Percentiles rank a stretch among this genome's conserved stretches.
These are phyloP conservation scores for Alternaria tenuissima DNA, from an alignment of 2,329 filamentous ascomycete species.

Conservation along the genomic window DNA sequence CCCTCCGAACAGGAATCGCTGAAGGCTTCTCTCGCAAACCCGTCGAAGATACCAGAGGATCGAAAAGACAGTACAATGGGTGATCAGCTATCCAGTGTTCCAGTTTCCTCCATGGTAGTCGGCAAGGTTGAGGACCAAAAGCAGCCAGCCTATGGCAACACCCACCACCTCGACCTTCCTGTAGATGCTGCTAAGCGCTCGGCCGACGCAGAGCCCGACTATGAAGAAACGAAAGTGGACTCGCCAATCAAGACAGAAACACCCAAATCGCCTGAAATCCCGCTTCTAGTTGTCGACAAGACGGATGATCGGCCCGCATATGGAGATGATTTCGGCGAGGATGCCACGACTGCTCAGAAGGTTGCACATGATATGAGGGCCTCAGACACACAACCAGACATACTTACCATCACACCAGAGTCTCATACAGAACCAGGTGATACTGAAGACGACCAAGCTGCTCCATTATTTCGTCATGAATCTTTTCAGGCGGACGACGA, in stretches of 20 bases:
- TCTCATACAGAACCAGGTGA: slow-evolving; percentile 6
- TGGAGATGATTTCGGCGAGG: slow-evolving; percentile 49
- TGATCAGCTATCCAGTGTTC: neutral
- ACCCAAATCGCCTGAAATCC: slow-evolving; percentile 23
- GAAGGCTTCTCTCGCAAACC: neutral
- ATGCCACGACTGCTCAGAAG: slow-evolving; percentile 46
- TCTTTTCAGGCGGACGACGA: slow-evolving; percentile 21
- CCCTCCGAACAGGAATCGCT: neutral
- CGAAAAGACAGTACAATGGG: slow-evolving; percentile 29
- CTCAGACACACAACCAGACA: slow-evolving; percentile 48
- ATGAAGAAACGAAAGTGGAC: slow-evolving; percentile 25
- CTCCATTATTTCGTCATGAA: slow-evolving; percentile 48
- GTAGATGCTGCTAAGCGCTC: slow-evolving; percentile 27
- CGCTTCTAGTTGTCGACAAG: slow-evolving; percentile 48
- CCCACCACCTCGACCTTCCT: slow-evolving; percentile 19
- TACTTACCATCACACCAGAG: slow-evolving; percentile 37
- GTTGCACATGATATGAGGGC: slow-evolving; percentile 43
- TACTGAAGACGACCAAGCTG: slow-evolving; percentile 29
- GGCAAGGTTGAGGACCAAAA: slow-evolving; percentile 11
- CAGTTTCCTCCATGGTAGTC: neutral
- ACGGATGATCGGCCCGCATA: slow-evolving; percentile 43
- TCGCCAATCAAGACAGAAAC: slow-evolving; percentile 19
- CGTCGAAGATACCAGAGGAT: slow-evolving; percentile 18
- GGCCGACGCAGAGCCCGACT: slow-evolving; percentile 34
- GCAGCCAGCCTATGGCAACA: slow-evolving; percentile 27